Evolutionary conservation across 2,329 filamentous ascomycete species (phyloP).

Genomic region (Chaetomium strumarium): DNA sequence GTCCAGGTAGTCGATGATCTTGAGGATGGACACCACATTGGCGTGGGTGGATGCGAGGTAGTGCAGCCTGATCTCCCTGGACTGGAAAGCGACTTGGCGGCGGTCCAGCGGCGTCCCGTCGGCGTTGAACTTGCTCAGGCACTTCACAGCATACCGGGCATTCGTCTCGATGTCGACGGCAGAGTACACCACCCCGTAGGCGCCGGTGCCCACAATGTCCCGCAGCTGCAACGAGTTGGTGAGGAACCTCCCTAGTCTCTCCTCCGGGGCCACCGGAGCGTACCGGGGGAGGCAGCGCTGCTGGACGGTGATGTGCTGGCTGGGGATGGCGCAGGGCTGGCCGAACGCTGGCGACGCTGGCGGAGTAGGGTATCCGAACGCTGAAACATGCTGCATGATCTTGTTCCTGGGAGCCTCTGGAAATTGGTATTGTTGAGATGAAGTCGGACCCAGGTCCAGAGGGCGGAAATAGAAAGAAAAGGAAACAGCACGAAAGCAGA

Average conservation of each 20-base stretch:
- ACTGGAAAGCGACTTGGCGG: slow-evolving; percentile 83
- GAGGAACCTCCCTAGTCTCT: slow-evolving; percentile 77
- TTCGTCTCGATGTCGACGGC: slow-evolving; percentile 78
- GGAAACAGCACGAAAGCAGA: slow-evolving; percentile 19
- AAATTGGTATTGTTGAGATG: no score
- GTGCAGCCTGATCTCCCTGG: slow-evolving; percentile 87
- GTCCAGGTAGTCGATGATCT: slow-evolving; percentile 86
- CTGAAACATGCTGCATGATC: slow-evolving; percentile 56
- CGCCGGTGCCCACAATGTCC: slow-evolving; percentile 82
- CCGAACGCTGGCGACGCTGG: slow-evolving; percentile 51
- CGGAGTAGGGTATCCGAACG: slow-evolving; percentile 52
- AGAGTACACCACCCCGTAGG: slow-evolving; percentile 93
- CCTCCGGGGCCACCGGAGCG: slow-evolving; percentile 65
- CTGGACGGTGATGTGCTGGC: slow-evolving; percentile 28
- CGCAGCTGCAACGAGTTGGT: slow-evolving; percentile 78
- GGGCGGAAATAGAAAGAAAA: slow-evolving; percentile 18
- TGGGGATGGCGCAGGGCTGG: slow-evolving; percentile 41
- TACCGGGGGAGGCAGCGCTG: slow-evolving; percentile 42
- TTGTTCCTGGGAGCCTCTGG: slow-evolving; percentile 21
- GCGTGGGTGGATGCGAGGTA: slow-evolving; percentile 81
- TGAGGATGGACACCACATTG: slow-evolving; percentile 89
- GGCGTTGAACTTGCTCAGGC: slow-evolving; percentile 81
- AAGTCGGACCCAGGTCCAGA: neutral
- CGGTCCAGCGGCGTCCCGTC: slow-evolving; percentile 68
- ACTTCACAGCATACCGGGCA: slow-evolving; percentile 89